A percentile compares a stretch with the other conserved stretches of the same genome.
Evolutionary conservation across 345 rosid species (phyloP).

Genomic region (Brassica incana): DNA sequence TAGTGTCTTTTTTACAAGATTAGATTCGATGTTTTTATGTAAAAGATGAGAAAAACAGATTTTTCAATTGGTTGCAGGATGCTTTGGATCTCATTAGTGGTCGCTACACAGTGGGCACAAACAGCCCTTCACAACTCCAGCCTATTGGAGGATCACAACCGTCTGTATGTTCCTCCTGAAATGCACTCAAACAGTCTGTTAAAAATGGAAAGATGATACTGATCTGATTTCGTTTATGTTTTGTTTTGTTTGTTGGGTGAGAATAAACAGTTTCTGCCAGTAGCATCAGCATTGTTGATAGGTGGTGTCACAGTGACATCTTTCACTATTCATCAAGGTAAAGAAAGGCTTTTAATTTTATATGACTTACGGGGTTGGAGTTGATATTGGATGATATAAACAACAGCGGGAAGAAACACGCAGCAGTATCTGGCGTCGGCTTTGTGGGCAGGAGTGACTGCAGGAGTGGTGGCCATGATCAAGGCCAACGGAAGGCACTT

Average conservation of each 20-base stretch:
- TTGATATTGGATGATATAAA: constrained; percentile 4
- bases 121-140: constrained; percentile 72
- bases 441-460: constrained; percentile 82
- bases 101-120: constrained; percentile 62
- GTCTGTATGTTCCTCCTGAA: constrained; percentile 53
- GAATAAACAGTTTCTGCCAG: constrained; percentile 80
- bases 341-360: neutral
- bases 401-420: constrained; percentile 66
- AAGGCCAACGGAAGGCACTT: constrained; percentile 86
- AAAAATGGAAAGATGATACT: neutral
- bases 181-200: neutral
- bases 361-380: neutral
- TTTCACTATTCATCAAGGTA: constrained; percentile 88
- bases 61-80: constrained; percentile 51
- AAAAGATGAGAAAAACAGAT: neutral
- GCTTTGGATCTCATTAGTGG: constrained; percentile 96
- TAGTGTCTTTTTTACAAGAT: neutral
- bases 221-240: neutral
- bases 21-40: neutral
- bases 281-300: constrained; percentile 83
- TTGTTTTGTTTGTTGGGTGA: constrained; percentile 2
- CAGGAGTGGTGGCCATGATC: constrained; percentile 79
- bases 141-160: constrained; percentile 54
- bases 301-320: constrained; percentile 89
- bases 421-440: constrained; percentile 73